Evolutionary conservation across 2,329 filamentous ascomycete species (phyloP).

Genomic region (Penicillium psychrosexuale): DNA sequence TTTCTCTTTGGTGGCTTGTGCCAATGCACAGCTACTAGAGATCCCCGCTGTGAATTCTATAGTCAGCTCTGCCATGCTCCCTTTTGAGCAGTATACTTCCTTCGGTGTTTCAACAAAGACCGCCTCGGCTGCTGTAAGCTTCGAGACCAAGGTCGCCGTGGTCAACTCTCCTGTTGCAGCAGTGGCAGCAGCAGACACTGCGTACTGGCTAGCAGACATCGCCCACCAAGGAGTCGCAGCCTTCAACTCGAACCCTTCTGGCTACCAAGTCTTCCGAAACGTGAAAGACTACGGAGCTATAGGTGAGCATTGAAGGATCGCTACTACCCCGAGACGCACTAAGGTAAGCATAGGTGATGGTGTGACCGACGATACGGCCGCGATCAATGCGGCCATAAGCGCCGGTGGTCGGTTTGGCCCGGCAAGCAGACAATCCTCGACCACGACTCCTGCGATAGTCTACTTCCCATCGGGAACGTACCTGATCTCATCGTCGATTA

Average conservation of each 20-base stretch:
- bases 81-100: conserved; percentile 17
- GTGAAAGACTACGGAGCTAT: conserved; percentile 34
- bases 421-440: conserved; percentile 40
- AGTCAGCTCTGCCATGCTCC: conserved; percentile 14
- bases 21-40: conserved; percentile 17
- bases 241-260: conserved; percentile 26
- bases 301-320: conserved; percentile 16
- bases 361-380: conserved; percentile 55
- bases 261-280: conserved; percentile 30
- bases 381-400: conserved; percentile 52
- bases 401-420: conserved; percentile 47
- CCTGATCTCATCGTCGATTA: conserved; percentile 54
- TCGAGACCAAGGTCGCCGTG: neutral
- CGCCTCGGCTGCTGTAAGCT: neutral
- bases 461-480: conserved; percentile 61
- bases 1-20: conserved; percentile 18
- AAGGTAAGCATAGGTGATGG: conserved; percentile 41
- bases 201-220: conserved; percentile 36
- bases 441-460: conserved; percentile 54
- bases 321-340: conserved; percentile 42
- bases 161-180: neutral
- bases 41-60: conserved; percentile 20
- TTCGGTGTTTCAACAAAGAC: conserved; percentile 14
- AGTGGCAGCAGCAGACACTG: conserved; percentile 14
- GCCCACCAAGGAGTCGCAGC: conserved; percentile 32